Evolutionary conservation across 371 early-diverging fungal species (phyloP).

Genomic region (Nematocida sp.): DNA sequence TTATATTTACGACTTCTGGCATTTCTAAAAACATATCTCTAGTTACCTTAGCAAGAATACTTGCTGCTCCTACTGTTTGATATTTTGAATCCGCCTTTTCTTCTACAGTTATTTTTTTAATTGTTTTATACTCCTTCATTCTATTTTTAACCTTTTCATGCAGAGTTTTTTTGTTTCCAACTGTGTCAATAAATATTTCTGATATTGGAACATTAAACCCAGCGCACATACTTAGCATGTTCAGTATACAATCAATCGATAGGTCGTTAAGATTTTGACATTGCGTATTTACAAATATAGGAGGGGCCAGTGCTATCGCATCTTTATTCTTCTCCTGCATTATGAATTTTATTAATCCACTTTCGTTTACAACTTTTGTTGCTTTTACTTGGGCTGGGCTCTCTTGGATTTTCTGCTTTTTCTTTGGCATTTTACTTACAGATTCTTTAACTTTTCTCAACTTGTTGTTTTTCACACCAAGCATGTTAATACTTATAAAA

Average conservation of each 20-base stretch:
- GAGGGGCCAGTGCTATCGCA: not conserved
- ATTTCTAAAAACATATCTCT: slow-evolving; percentile 77
- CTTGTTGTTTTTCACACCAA: slow-evolving; percentile 59
- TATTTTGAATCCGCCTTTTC: slow-evolving; percentile 91
- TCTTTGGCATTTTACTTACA: not conserved
- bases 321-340: not conserved
- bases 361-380: not conserved
- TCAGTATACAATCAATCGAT: slow-evolving; percentile 79
- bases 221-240: slow-evolving; percentile 50
- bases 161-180: slow-evolving; percentile 84
- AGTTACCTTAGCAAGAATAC: slow-evolving; percentile 92
- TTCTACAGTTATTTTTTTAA: slow-evolving; percentile 75
- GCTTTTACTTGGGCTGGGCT: not conserved
- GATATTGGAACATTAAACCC: not conserved
- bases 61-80: slow-evolving; percentile 93
- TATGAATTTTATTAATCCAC: not conserved
- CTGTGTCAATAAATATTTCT: slow-evolving; percentile 82
- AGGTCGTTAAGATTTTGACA: slow-evolving; percentile 81
- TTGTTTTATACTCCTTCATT: slow-evolving; percentile 70
- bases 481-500: slow-evolving; percentile 66
- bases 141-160: slow-evolving; percentile 77
- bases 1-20: slow-evolving; percentile 45
- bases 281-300: not conserved
- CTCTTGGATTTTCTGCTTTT: not conserved
- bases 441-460: slow-evolving; percentile 2